A percentile compares a stretch with the other conserved stretches of the same genome.
These are phyloP conservation scores for Amanita pallidorosea DNA, from an alignment of 768 basidiomycete genomes.

Conservation along the genomic window DNA sequence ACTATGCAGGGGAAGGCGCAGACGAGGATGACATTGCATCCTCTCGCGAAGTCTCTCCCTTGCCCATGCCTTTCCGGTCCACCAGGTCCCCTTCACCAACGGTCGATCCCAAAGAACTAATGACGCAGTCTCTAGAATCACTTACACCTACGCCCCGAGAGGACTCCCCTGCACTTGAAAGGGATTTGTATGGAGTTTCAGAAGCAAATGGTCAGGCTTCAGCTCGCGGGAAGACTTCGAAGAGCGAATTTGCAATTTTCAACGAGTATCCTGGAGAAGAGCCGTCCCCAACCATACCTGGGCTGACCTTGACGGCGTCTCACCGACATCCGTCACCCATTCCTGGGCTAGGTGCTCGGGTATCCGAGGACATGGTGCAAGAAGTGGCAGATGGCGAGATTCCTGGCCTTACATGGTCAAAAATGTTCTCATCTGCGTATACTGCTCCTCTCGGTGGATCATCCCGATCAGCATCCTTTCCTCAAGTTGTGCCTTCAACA, in stretches of 20 bases:
- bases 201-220: neutral
- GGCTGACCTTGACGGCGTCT: neutral
- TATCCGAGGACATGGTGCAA: neutral
- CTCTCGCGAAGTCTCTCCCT: slow-evolving; percentile 4
- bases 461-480: neutral
- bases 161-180: neutral
- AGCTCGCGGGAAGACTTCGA: neutral
- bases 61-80: neutral
- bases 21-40: slow-evolving; percentile 7
- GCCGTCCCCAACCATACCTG: neutral
- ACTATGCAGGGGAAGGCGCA: neutral
- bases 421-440: neutral
- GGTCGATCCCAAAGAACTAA: neutral
- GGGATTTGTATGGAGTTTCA: neutral
- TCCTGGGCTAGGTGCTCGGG: slow-evolving; percentile 2
- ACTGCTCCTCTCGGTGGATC: neutral
- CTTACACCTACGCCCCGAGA: neutral
- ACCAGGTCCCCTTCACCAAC: neutral
- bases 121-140: neutral
- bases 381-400: slow-evolving; percentile 2
- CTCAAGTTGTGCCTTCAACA: neutral
- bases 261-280: neutral
- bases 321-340: neutral
- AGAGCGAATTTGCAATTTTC: neutral
- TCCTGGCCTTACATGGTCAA: slow-evolving; percentile 6